These are phyloP conservation scores for Biancaea sappan DNA, from an alignment of 306 rosid genomes.

Conservation along the genomic window DNA sequence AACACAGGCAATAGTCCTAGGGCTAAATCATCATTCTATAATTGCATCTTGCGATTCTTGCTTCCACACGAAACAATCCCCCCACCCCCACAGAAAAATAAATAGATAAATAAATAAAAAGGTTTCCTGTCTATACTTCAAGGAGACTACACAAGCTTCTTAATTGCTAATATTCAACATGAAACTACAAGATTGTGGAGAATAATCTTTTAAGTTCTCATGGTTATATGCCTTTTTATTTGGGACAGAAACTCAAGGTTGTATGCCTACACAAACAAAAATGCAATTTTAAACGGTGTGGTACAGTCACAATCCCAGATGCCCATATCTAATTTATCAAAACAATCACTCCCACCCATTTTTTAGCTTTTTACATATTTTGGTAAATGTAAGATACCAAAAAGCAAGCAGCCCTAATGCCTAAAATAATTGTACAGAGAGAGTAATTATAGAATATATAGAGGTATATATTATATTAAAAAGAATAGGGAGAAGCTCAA, in stretches of 20 bases:
- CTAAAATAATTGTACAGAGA: not conserved
- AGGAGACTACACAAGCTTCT: not conserved
- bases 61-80: not conserved
- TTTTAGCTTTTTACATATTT: not conserved
- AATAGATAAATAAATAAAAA: too few species aligned
- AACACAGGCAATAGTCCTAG: not conserved
- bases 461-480: too few species aligned
- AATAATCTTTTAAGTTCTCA: slow-evolving; percentile 6
- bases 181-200: not conserved
- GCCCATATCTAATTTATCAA: not conserved
- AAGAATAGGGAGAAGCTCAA: too few species aligned
- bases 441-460: not conserved
- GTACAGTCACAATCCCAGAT: slow-evolving; percentile 15
- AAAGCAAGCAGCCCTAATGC: slow-evolving; percentile 1
- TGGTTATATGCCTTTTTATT: not conserved
- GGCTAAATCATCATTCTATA: slow-evolving; percentile 27
- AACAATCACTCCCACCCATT: not conserved
- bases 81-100: too few species aligned
- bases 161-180: not conserved
- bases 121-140: not conserved
- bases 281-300: not conserved
- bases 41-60: slow-evolving; percentile 13
- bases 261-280: not conserved
- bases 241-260: not conserved
- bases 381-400: slow-evolving; percentile 13